These are phyloP conservation scores for Trypanosoma cruzi DNA, from an alignment of 208 protist genomes.

Conservation along the genomic window DNA sequence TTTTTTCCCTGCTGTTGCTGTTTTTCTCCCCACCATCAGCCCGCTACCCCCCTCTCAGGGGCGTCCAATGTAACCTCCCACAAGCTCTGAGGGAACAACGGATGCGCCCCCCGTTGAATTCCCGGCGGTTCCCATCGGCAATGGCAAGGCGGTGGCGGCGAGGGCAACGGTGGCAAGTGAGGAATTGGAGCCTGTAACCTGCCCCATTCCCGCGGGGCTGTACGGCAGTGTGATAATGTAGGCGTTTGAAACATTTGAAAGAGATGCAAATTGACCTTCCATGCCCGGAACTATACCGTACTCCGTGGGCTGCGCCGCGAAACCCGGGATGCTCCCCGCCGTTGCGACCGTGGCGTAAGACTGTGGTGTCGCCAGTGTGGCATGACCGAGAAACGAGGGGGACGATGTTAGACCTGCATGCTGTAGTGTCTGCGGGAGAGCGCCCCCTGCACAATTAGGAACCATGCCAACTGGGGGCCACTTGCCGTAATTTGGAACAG, in stretches of 20 bases:
- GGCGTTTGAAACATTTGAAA: neutral
- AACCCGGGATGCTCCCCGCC: neutral
- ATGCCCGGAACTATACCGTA: neutral
- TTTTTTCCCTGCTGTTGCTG: neutral
- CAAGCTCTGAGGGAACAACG: neutral
- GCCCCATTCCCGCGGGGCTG: neutral
- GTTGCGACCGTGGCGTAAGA: neutral
- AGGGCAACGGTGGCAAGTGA: neutral
- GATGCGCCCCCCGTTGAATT: neutral
- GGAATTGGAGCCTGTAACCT: too few relatives aligned
- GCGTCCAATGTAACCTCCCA: slow-evolving; percentile 1
- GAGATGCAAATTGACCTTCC: neutral
- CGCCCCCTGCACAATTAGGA: neutral
- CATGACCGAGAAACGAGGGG: neutral
- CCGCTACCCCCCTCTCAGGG: neutral
- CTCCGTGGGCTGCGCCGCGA: neutral
- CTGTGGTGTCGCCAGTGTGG: neutral
- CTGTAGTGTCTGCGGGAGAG: too few relatives aligned
- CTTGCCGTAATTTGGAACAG: slow-evolving; percentile 9
- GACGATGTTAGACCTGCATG: too few relatives aligned
- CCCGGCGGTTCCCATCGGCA: neutral
- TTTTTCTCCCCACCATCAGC: slow-evolving; percentile 7
- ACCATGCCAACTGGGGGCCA: slow-evolving; percentile 3
- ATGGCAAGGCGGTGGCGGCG: too few relatives aligned
- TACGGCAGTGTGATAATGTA: slow-evolving; percentile 14